Base-by-base conservation (phyloP, 495 filamentous ascomycete genomes). In the Aspergillus coremiiformis region DNA sequence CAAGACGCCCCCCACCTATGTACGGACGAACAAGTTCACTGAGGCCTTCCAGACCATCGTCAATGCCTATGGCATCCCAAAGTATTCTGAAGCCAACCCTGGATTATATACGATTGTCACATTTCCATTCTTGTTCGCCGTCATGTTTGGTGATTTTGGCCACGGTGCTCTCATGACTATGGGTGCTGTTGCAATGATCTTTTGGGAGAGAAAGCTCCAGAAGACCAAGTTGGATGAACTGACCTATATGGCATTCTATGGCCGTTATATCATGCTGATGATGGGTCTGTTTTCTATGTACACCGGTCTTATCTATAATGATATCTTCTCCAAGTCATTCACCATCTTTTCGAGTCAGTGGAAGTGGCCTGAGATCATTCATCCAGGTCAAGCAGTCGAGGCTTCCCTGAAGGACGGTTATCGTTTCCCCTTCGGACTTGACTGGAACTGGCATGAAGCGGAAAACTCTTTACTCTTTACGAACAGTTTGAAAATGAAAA, bases 401-500 rank as follows among this genome's bases (percentile, higher is more conserved):
- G 89, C 86, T 32, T 65, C 71, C 21, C 72, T 93, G 41, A 84
- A 83, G 45, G 75, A 77, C 45, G 72, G 72, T 33, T 92, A 95
- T 66, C 83, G 87, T 35, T 99, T 95, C 70, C 92, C 94, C 8
- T 93, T 98, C 66, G 93, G 93, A 54, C 72, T 98, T 53, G 93
- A 99, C 65, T 97, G 90, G 91, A 83, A 82, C 54, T 99, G 93
- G 93, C 93, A 97, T 64, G 89, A 84, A 53, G 83, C 90, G 6
- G 91, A 95, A 49, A 99, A 99, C 65, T 84, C 90, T 48, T 73
- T 99, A 24, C 77, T 97, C 20, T 99, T 97, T 73, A 82, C 80
- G 56, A 97, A 99, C 84, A 92, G 86, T 70, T 90, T 92, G 81
- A 99, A 99, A 83, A 97, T 99, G 93, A 99, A 99, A 78, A 86